Conservation (phyloP, 2,329 filamentous ascomycete genomes). For the Dendrostoma leiphaemia region DNA sequence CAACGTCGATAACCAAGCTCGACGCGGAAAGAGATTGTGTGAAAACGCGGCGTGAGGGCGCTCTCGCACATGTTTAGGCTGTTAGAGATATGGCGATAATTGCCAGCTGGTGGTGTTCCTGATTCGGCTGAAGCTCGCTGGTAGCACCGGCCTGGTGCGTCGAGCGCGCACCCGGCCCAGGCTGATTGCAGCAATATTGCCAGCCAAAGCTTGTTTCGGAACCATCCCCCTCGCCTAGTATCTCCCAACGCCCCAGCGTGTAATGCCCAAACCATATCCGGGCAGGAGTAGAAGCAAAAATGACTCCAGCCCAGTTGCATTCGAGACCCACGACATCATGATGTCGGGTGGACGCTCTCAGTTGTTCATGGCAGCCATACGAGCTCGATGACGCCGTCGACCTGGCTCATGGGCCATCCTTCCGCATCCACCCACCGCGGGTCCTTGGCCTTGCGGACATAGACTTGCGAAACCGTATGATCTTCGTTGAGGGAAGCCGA, state of each 20-base stretch:
- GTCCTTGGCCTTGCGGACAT: constrained; percentile 51
- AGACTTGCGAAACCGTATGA: constrained; percentile 51
- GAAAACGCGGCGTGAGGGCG: background rate
- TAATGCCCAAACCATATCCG: background rate
- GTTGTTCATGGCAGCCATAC: constrained; percentile 46
- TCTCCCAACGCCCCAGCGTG: background rate
- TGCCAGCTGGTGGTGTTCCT: too few relatives aligned
- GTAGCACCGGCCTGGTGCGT: too few relatives aligned
- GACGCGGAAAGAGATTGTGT: background rate
- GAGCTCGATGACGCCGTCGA: constrained; percentile 56
- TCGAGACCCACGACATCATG: too few relatives aligned
- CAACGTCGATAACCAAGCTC: background rate
- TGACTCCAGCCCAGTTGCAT: too few relatives aligned
- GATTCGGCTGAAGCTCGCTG: too few relatives aligned
- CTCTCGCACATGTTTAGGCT: too few relatives aligned
- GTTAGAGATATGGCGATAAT: background rate
- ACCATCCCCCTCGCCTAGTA: background rate
- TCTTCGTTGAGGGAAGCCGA: constrained; percentile 47
- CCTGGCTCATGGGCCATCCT: constrained; percentile 47
- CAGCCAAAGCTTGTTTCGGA: background rate
- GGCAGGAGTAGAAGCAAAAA: too few relatives aligned
- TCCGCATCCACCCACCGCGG: constrained; percentile 48
- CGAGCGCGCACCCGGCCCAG: too few relatives aligned
- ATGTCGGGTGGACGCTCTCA: too few relatives aligned
- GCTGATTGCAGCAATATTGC: too few relatives aligned